These are phyloP conservation scores for Leptographium galeiforme DNA, from an alignment of 2,329 filamentous ascomycete species.

Conservation along the genomic window DNA sequence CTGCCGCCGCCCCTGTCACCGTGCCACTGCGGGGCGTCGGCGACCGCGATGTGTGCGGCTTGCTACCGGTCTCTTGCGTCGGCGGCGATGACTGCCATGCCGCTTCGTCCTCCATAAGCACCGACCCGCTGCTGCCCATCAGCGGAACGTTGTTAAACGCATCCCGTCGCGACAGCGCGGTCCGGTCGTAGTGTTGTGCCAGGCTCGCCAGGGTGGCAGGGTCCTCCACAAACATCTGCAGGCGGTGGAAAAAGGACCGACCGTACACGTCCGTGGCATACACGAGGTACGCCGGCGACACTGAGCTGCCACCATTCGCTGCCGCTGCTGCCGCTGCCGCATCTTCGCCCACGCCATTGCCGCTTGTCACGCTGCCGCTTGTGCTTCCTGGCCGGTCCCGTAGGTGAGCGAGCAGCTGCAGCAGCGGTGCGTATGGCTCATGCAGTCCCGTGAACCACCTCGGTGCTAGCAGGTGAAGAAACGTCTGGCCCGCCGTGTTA, in stretches of 20 bases:
- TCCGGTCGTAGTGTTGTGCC: slow-evolving; percentile 20
- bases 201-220: slow-evolving; percentile 19
- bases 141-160: slow-evolving; percentile 29
- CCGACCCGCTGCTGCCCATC: background rate
- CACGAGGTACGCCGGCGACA: slow-evolving; percentile 15
- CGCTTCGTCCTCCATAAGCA: background rate
- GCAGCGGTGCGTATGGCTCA: slow-evolving; percentile 13
- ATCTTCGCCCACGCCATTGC: background rate
- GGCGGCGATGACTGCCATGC: background rate
- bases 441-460: slow-evolving; percentile 20
- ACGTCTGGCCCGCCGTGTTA: slow-evolving; percentile 35
- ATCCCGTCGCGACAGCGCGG: slow-evolving; percentile 27
- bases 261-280: slow-evolving; percentile 34
- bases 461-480: slow-evolving; percentile 29
- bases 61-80: background rate
- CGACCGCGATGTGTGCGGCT: background rate
- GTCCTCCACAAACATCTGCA: slow-evolving; percentile 18
- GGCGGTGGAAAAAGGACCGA: slow-evolving; percentile 37
- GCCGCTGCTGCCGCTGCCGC: background rate
- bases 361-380: background rate
- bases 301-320: background rate
- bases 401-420: slow-evolving; percentile 17
- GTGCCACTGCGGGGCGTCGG: slow-evolving; percentile 3
- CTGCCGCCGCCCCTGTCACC: background rate
- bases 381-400: slow-evolving; percentile 5